These are phyloP conservation scores for Pezicula radicicola DNA, from an alignment of 2,329 filamentous ascomycete genomes.

Conservation along the genomic window DNA sequence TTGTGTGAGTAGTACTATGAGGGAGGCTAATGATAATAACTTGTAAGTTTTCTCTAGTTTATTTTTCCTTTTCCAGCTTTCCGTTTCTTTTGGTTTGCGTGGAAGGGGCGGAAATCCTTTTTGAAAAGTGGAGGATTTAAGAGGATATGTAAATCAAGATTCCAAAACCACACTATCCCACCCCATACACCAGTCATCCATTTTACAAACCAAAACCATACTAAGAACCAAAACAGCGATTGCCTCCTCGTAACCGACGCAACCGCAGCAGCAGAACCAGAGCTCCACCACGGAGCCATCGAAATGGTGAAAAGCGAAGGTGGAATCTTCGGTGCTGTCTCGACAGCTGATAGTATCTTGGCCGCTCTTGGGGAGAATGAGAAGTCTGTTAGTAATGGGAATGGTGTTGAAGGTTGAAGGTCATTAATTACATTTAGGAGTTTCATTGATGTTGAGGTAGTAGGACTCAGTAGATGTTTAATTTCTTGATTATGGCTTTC, in stretches of 20 bases:
- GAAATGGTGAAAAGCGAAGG: conserved; percentile 29
- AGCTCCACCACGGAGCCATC: conserved; percentile 25
- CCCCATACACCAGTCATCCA: too few species aligned
- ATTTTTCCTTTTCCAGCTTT: neutral
- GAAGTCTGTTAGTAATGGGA: too few species aligned
- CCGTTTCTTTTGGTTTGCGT: too few species aligned
- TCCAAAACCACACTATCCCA: too few species aligned
- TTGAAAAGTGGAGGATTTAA: too few species aligned
- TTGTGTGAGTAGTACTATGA: conserved; percentile 31
- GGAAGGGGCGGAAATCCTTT: too few species aligned
- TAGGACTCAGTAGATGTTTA: too few species aligned
- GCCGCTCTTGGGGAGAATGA: neutral
- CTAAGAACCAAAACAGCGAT: conserved; percentile 11
- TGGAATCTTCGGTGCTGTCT: conserved; percentile 33
- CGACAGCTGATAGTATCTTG: conserved; percentile 16
- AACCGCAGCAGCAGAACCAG: conserved; percentile 23
- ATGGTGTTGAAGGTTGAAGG: too few species aligned
- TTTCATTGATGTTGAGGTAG: too few species aligned
- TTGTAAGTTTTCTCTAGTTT: conserved; percentile 6
- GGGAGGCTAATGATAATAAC: conserved; percentile 31
- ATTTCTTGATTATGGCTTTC: too few species aligned
- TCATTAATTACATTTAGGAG: too few species aligned
- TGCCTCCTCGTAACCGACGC: conserved; percentile 29
- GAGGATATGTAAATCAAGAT: too few species aligned
- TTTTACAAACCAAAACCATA: neutral